Percentiles rank a stretch among this genome's conserved stretches.
Conservation (phyloP, 805 yeast genomes). For the Monosporozyma unispora region DNA sequence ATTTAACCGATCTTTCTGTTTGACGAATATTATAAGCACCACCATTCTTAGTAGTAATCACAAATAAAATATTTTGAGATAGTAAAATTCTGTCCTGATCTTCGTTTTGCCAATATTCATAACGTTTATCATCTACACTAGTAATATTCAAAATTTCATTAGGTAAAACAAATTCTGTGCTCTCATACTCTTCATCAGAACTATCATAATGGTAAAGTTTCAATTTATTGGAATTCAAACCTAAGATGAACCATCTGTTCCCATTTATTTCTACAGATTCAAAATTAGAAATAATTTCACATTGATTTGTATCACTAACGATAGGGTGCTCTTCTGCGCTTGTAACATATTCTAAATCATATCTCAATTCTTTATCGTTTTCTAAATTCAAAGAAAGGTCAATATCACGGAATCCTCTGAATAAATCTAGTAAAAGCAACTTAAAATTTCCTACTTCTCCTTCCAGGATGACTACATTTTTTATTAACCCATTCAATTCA, state of each 20-base stretch:
- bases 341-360: conserved; percentile 1
- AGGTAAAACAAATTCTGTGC: conserved; percentile 9
- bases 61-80: neutral
- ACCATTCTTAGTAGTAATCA: conserved; percentile 2
- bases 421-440: conserved; percentile 8
- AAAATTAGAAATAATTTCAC: conserved; percentile 4
- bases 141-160: conserved; percentile 7
- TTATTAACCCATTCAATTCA: conserved; percentile 11
- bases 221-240: conserved; percentile 3
- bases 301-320: neutral
- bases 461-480: neutral
- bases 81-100: neutral
- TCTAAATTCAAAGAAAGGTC: neutral
- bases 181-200: conserved; percentile 1
- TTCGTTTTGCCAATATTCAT: neutral
- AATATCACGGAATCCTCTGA: conserved; percentile 14
- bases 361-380: neutral
- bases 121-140: neutral
- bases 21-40: conserved; percentile 3
- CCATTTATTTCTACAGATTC: neutral
- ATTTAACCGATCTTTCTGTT: neutral
- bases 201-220: conserved; percentile 1
- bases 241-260: conserved; percentile 6
- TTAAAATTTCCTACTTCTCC: neutral
- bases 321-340: conserved; percentile 1